These are phyloP conservation scores for Hirschioporus abietinus DNA, from an alignment of 768 basidiomycete species.

Conservation along the genomic window DNA sequence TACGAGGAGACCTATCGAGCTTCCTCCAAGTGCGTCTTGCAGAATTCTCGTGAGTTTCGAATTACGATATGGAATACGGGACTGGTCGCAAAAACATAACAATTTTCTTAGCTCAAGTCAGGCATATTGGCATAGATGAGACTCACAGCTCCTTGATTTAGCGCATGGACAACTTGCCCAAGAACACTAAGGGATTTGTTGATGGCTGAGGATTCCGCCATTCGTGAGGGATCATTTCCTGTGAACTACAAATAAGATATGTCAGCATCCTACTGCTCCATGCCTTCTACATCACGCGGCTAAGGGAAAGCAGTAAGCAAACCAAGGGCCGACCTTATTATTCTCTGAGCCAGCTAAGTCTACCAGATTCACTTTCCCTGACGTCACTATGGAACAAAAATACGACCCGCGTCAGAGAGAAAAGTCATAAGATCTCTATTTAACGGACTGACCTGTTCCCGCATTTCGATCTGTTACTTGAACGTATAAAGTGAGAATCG, in stretches of 20 bases:
- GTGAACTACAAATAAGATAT: constrained; percentile 44
- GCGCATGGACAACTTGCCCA: constrained; percentile 82
- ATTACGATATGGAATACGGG: constrained; percentile 84
- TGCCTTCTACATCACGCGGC: neutral
- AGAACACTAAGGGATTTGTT: constrained; percentile 86
- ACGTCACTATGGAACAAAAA: constrained; percentile 40
- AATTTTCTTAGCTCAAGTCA: neutral
- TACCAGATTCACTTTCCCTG: constrained; percentile 79
- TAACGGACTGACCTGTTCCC: constrained; percentile 12
- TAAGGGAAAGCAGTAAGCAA: neutral
- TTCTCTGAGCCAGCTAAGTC: constrained; percentile 92
- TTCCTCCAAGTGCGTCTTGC: constrained; percentile 86
- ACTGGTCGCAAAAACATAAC: constrained; percentile 31
- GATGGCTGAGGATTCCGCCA: constrained; percentile 86
- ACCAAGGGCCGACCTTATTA: constrained; percentile 54
- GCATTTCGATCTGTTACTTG: constrained; percentile 45
- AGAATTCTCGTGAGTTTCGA: constrained; percentile 85
- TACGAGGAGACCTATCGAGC: constrained; percentile 73
- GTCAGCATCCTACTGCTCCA: neutral
- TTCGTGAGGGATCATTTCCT: constrained; percentile 80
- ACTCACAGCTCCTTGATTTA: constrained; percentile 65
- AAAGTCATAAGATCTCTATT: neutral
- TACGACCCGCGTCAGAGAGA: neutral
- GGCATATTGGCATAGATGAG: neutral
- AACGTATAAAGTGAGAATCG: constrained; percentile 72